Evolutionary conservation across 2,329 filamentous ascomycete species (phyloP), one percentile per base, ranked within the genome.

Genomic region (Coniochaeta prunicola): DNA sequence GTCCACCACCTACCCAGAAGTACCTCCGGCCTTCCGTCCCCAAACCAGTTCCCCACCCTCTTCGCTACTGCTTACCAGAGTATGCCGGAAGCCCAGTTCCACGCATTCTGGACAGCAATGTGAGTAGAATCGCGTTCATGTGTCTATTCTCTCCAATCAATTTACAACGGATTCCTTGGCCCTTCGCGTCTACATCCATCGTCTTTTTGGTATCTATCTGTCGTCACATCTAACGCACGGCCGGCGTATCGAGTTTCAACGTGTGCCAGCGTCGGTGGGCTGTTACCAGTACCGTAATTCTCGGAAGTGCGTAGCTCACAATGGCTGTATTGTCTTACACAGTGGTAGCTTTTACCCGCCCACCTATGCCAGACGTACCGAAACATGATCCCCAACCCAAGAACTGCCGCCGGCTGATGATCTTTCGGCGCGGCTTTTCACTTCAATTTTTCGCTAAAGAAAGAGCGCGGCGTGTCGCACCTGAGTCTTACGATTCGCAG

Each of bases 1-100:
- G 24, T 50, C 45, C 45, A 50, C 45, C 45, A 50, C 45, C 45
- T 26, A 50, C 45, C 45, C 45, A 50, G 45, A 50, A 50, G 45
- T 28, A 50, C 45, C 45, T 50, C 45, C 45, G 45, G 45, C 45
- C 42, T 26, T 50, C 45, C 45, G 45, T 50, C n/a, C 21, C 21
- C 21, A 12, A 17, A 17, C 17, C 45, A 50, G 8, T 21, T 21
- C 24, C 26, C 45, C 45, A 50, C 45, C 40, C 24, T 24, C 40
- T 45, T n/a, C n/a, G n/a, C 3, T 45, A 19, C 19, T 45, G 40
- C 19, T 36, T 13, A 36, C n/a, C n/a, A n/a, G n/a, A n/a, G n/a
- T n/a, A n/a, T n/a, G n/a, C n/a, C n/a, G n/a, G n/a, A n/a, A n/a
- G n/a, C n/a, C n/a, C n/a, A n/a, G n/a, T n/a, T n/a, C n/a, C n/a